Conservation (phyloP, 371 early-diverging fungal genomes). For the Haplosporangium sp. region DNA sequence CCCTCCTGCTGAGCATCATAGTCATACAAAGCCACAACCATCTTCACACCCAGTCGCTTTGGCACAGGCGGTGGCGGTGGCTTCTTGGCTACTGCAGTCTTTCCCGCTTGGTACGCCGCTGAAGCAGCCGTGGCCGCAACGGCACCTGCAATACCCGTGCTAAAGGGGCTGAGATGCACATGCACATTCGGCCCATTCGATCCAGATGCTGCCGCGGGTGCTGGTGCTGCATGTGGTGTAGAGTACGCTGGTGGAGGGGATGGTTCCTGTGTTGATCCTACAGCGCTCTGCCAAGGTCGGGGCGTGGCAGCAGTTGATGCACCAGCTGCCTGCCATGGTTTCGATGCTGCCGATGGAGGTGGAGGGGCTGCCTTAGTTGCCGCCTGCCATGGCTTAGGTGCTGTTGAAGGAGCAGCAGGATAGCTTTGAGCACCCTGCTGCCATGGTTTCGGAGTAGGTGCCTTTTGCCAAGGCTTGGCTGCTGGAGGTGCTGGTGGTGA, state of each 20-base stretch:
- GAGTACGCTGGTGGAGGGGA: conserved; percentile 52
- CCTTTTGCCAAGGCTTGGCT: conserved; percentile 36
- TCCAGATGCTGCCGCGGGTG: conserved; percentile 11
- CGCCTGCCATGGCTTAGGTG: conserved; percentile 19
- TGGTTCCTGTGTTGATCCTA: conserved; percentile 7
- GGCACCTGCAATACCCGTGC: conserved; percentile 35
- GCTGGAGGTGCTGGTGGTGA: conserved; percentile 38
- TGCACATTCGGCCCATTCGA: conserved; percentile 39
- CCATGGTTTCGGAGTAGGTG: conserved; percentile 31
- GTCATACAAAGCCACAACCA: conserved; percentile 77
- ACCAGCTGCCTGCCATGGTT: conserved; percentile 30
- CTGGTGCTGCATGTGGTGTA: conserved; percentile 14
- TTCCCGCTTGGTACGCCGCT: conserved; percentile 29
- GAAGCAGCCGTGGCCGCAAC: conserved; percentile 47
- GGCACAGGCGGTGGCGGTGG: conserved; percentile 53
- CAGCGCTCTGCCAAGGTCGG: conserved; percentile 25
- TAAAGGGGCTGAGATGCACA: conserved; percentile 47
- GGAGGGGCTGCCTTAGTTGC: conserved; percentile 13
- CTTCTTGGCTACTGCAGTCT: conserved; percentile 21
- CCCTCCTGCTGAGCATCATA: conserved; percentile 77
- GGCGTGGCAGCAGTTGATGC: conserved; percentile 8
- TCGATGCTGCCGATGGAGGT: conserved; percentile 12
- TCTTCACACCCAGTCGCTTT: conserved; percentile 42
- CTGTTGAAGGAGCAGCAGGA: conserved; percentile 1
- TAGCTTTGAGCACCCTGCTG: conserved; percentile 13